A percentile compares a stretch with the other conserved stretches of the same genome.
These are phyloP conservation scores for Helianthus annuus DNA, from an alignment of 129 eudicot genomes.

Conservation along the genomic window DNA sequence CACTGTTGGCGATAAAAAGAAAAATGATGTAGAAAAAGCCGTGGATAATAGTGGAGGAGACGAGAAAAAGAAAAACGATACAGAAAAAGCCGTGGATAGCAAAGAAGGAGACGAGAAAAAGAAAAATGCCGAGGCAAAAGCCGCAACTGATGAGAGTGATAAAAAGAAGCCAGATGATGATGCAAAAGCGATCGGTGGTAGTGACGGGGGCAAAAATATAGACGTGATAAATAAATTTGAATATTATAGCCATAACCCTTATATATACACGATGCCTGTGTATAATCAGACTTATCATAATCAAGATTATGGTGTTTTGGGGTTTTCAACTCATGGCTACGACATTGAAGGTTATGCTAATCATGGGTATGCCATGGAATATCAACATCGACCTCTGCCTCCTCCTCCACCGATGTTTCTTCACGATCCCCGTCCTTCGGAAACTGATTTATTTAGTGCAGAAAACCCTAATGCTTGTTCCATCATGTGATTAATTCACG, in stretches of 20 bases:
- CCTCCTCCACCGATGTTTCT: constrained; percentile 41
- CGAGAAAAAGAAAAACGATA: constrained; percentile 35
- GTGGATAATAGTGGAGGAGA: constrained; percentile 14
- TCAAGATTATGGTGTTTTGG: constrained; percentile 50
- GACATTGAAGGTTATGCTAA: constrained; percentile 36
- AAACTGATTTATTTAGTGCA: constrained; percentile 47
- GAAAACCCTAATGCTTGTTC: constrained; percentile 75
- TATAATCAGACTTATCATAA: constrained; percentile 48
- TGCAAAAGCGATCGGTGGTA: constrained; percentile 13
- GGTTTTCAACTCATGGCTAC: constrained; percentile 28
- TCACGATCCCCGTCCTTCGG: constrained; percentile 33
- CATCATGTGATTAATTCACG: constrained; percentile 44
- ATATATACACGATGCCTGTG: constrained; percentile 48
- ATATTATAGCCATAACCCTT: constrained; percentile 36
- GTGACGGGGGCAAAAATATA: constrained; percentile 18
- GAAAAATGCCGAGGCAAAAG: constrained; percentile 33
- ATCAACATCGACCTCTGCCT: constrained; percentile 36
- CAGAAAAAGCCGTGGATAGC: neutral
- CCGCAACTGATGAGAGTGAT: constrained; percentile 28
- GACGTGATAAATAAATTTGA: constrained; percentile 58
- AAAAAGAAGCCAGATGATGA: constrained; percentile 31
- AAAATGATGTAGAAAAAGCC: neutral
- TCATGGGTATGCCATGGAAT: constrained; percentile 37
- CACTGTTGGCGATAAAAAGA: constrained; percentile 25
- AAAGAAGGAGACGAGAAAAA: constrained; percentile 27